Conservation (phyloP, 495 filamentous ascomycete species). For the Tetracladium setigerum region DNA sequence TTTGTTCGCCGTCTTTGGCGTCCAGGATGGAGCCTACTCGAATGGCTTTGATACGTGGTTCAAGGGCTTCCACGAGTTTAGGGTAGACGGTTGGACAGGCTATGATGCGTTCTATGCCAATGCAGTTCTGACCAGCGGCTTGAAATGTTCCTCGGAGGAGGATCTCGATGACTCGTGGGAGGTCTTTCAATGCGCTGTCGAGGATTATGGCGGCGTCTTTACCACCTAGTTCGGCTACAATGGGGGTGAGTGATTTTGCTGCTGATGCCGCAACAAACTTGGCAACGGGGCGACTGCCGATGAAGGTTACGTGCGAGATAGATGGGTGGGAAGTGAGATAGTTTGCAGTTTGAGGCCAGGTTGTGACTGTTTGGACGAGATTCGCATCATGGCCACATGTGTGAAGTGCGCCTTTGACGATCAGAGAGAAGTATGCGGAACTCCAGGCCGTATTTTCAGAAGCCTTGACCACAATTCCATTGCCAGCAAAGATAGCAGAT, state of each 20-base stretch:
- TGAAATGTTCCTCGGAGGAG: conserved; percentile 92
- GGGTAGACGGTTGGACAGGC: conserved; percentile 68
- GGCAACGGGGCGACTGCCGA: conserved; percentile 81
- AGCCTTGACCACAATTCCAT: conserved; percentile 83
- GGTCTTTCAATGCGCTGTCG: conserved; percentile 59
- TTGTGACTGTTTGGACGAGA: conserved; percentile 76
- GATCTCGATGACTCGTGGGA: conserved; percentile 65
- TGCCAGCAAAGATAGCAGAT: conserved; percentile 85
- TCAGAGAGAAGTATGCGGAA: conserved; percentile 67
- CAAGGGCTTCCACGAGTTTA: conserved; percentile 60
- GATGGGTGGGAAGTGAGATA: conserved; percentile 80
- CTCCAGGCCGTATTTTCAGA: conserved; percentile 94
- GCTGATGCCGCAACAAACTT: conserved; percentile 82
- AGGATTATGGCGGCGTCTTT: conserved; percentile 94
- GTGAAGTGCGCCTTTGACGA: conserved; percentile 67
- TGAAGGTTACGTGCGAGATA: conserved; percentile 93
- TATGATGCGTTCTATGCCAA: conserved; percentile 91
- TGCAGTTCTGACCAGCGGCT: conserved; percentile 96
- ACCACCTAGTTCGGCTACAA: conserved; percentile 85
- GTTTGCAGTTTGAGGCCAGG: conserved; percentile 76
- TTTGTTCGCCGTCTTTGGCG: conserved; percentile 33
- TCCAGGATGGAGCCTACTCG: conserved; percentile 63
- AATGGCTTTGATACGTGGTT: conserved; percentile 61
- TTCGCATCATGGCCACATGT: conserved; percentile 79
- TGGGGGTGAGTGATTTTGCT: conserved; percentile 73